These are phyloP conservation scores for Suillus bovinus DNA, from an alignment of 768 basidiomycete species.

Conservation along the genomic window DNA sequence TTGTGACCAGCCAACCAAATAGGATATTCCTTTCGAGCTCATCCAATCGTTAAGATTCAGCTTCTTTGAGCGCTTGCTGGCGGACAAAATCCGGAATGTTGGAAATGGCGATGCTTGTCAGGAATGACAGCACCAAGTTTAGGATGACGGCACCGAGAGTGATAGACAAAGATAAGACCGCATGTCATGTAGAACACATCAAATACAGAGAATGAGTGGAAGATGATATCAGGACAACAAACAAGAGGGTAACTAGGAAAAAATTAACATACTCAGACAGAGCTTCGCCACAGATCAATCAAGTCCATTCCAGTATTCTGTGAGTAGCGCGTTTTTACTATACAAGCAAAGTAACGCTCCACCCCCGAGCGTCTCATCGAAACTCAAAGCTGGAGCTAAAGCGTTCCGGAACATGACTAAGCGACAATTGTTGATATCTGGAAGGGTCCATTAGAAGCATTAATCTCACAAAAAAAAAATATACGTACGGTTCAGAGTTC, in stretches of 20 bases:
- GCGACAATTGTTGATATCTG: conserved; percentile 88
- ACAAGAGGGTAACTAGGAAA: conserved; percentile 6
- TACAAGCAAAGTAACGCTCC: conserved; percentile 6
- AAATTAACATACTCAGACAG: conserved; percentile 10
- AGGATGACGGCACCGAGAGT: not conserved
- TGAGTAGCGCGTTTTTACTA: conserved; percentile 6
- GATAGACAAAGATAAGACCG: not conserved
- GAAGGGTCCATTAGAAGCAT: conserved; percentile 10
- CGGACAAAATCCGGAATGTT: too few relatives aligned
- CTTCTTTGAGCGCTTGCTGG: too few relatives aligned
- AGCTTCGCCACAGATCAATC: not conserved
- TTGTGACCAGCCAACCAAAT: too few relatives aligned
- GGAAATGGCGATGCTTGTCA: not conserved
- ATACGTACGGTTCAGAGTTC: conserved; percentile 84
- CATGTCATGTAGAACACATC: conserved; percentile 1
- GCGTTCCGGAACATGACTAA: conserved; percentile 74
- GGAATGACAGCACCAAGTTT: not conserved
- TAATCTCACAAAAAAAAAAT: conserved; percentile 6
- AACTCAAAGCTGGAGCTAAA: conserved; percentile 85
- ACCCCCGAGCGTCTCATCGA: conserved; percentile 47
- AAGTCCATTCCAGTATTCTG: conserved; percentile 11
- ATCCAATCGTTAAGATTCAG: too few relatives aligned
- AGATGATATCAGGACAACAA: conserved; percentile 5
- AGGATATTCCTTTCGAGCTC: not conserved
- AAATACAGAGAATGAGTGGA: conserved; percentile 4